These are phyloP conservation scores for Chrysoporthe austroafricana DNA, from an alignment of 2,329 filamentous ascomycete genomes.

Conservation along the genomic window DNA sequence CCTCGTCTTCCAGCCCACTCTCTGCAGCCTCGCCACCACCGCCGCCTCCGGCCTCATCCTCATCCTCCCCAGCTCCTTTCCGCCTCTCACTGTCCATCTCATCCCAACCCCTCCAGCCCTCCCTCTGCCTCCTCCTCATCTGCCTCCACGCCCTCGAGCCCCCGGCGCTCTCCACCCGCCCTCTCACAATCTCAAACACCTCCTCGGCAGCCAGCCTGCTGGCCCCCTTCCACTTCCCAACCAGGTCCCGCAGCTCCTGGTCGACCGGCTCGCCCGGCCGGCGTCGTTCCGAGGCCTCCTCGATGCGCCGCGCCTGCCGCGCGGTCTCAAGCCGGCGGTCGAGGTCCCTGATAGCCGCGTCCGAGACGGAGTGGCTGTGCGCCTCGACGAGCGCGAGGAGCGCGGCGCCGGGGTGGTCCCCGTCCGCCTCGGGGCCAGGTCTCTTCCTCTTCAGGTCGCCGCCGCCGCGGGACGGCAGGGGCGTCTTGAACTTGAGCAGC, in stretches of 20 bases:
- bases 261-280: slow-evolving; percentile 41
- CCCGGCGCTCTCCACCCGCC: slow-evolving; percentile 28
- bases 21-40: not conserved
- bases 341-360: slow-evolving; percentile 30
- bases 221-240: slow-evolving; percentile 63
- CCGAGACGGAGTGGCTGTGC: slow-evolving; percentile 13
- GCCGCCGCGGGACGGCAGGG: not conserved
- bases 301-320: slow-evolving; percentile 56
- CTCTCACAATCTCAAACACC: slow-evolving; percentile 28
- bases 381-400: slow-evolving; percentile 26
- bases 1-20: not conserved
- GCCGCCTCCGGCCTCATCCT: not conserved
- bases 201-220: slow-evolving; percentile 65
- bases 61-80: not conserved
- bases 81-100: not conserved
- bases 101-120: slow-evolving; percentile 25
- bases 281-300: slow-evolving; percentile 35
- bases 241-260: slow-evolving; percentile 58
- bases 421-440: not conserved
- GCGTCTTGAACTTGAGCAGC: not conserved
- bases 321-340: slow-evolving; percentile 39
- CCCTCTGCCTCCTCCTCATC: slow-evolving; percentile 26
- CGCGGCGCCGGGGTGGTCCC: slow-evolving; percentile 23
- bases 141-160: slow-evolving; percentile 25
- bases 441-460: not conserved